Conservation (phyloP, 2,329 filamentous ascomycete species). For the Colletotrichum siamense region DNA sequence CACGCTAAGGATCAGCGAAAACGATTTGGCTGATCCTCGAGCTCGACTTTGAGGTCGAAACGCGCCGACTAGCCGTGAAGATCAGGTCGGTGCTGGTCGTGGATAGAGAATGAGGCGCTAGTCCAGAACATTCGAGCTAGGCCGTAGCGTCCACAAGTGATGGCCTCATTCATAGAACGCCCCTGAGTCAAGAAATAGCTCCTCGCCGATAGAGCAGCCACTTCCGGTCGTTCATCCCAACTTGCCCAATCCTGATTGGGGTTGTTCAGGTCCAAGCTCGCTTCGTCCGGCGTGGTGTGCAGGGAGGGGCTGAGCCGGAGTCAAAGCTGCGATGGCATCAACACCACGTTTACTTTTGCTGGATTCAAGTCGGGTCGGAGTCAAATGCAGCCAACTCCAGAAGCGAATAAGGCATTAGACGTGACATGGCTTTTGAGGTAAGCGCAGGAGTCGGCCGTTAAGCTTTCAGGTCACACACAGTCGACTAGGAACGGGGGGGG, state of each 20-base stretch:
- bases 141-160: constrained; percentile 4
- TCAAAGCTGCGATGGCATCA: constrained; percentile 4
- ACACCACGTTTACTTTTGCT: not conserved
- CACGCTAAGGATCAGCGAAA: not conserved
- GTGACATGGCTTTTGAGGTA: not conserved
- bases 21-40: not conserved
- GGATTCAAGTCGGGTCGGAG: not conserved
- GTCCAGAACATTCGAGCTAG: not conserved
- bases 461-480: constrained; percentile 2
- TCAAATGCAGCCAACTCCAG: not conserved
- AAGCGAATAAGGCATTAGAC: not conserved
- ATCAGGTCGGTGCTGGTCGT: not conserved
- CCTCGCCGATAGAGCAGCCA: constrained; percentile 11
- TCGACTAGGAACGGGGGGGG: not conserved
- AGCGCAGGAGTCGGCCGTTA: constrained; percentile 11
- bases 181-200: constrained; percentile 18
- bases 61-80: not conserved
- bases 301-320: constrained; percentile 1
- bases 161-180: not conserved
- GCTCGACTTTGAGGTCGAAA: not conserved
- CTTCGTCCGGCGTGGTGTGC: constrained; percentile 4
- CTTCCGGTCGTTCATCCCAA: constrained; percentile 14
- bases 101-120: not conserved
- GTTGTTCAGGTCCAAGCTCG: constrained; percentile 10
- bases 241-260: not conserved